A percentile compares a stretch with the other conserved stretches of the same genome.
These are phyloP conservation scores for Microcyclospora pomicola DNA, from an alignment of 2,329 filamentous ascomycete genomes.

Conservation along the genomic window DNA sequence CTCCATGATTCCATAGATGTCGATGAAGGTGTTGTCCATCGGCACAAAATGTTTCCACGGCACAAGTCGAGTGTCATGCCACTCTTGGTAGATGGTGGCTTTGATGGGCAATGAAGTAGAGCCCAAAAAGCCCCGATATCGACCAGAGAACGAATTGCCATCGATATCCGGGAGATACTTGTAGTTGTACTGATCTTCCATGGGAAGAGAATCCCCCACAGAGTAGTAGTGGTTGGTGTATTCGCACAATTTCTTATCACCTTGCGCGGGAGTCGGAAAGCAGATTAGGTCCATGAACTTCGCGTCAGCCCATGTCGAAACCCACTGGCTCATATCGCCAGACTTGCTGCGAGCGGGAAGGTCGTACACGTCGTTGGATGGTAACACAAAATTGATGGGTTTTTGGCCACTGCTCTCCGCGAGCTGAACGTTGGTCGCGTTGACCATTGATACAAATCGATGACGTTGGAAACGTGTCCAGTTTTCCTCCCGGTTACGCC, in stretches of 20 bases:
- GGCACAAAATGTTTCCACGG: constrained; percentile 74
- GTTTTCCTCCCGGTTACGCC: constrained; percentile 37
- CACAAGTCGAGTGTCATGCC: constrained; percentile 57
- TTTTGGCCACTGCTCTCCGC: constrained; percentile 30
- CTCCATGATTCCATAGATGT: constrained; percentile 59
- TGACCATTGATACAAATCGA: constrained; percentile 61
- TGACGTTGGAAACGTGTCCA: constrained; percentile 65
- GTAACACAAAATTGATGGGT: constrained; percentile 28
- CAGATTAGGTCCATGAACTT: constrained; percentile 1
- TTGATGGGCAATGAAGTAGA: constrained; percentile 62
- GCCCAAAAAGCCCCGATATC: constrained; percentile 42
- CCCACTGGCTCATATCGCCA: background rate
- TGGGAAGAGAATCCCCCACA: constrained; percentile 18
- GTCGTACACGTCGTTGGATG: constrained; percentile 25
- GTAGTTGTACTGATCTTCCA: constrained; percentile 33
- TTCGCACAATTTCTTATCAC: constrained; percentile 23
- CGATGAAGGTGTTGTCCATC: constrained; percentile 59
- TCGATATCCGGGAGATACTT: constrained; percentile 69
- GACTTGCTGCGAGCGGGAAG: constrained; percentile 13
- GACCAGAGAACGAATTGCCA: constrained; percentile 38
- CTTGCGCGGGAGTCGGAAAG: background rate
- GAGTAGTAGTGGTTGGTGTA: constrained; percentile 32
- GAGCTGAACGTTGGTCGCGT: constrained; percentile 43
- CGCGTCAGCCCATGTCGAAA: constrained; percentile 24
- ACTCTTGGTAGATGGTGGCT: constrained; percentile 63